A percentile compares a stretch with the other conserved stretches of the same genome.
phyloP scores from a whole-genome alignment of 2,329 filamentous ascomycete genomes.

The Aspergillus pseudotamarii region DNA sequence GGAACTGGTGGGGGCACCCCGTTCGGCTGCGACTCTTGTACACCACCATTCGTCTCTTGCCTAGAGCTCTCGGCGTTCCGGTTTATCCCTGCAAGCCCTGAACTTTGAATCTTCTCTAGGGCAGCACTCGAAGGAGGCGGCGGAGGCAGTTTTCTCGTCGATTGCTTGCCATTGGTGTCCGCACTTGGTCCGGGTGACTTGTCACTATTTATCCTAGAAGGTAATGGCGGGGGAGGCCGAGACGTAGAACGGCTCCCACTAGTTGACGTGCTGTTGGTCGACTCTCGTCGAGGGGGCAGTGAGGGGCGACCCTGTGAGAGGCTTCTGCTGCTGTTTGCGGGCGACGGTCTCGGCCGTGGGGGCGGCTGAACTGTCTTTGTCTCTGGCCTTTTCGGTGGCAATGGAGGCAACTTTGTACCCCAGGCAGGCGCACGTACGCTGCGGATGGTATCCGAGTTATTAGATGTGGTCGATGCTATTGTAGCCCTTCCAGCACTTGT shows the following conservation, averaged over 20 bases:
- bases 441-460: slow-evolving; percentile 36
- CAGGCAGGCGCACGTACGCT: slow-evolving; percentile 58
- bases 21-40: neutral
- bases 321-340: slow-evolving; percentile 14
- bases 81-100: slow-evolving; percentile 53
- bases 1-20: slow-evolving; percentile 54
- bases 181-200: slow-evolving; percentile 19
- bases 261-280: slow-evolving; percentile 19
- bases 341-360: slow-evolving; percentile 26
- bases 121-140: slow-evolving; percentile 36
- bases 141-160: slow-evolving; percentile 38
- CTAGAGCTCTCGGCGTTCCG: slow-evolving; percentile 28
- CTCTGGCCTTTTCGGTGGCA: slow-evolving; percentile 54
- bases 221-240: slow-evolving; percentile 28
- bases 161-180: slow-evolving; percentile 20
- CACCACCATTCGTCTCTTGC: slow-evolving; percentile 18
- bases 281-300: slow-evolving; percentile 26
- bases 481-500: slow-evolving; percentile 43
- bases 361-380: slow-evolving; percentile 23
- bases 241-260: slow-evolving; percentile 11
- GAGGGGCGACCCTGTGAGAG: slow-evolving; percentile 22
- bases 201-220: slow-evolving; percentile 22
- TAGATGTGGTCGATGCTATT: slow-evolving; percentile 35
- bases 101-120: slow-evolving; percentile 42
- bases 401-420: slow-evolving; percentile 56